Percentiles rank a stretch among this genome's conserved stretches.
phyloP scores from a whole-genome alignment of 768 basidiomycete genomes.

The Russula griseocarnosa region DNA sequence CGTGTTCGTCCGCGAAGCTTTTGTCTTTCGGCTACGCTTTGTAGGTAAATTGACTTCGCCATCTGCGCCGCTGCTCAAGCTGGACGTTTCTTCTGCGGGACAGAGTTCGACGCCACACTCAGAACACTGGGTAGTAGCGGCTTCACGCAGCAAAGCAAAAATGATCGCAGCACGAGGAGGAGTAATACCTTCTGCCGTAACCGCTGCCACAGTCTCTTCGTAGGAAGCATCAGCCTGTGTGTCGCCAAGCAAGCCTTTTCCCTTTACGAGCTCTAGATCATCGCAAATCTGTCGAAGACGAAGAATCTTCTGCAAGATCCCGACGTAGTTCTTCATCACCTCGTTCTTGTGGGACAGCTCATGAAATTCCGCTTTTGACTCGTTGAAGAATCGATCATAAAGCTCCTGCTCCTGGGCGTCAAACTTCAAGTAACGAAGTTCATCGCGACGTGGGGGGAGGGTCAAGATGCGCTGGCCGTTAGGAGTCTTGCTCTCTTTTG shows the following conservation, averaged over 20 bases:
- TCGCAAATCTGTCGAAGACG: conserved; percentile 97
- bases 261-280: conserved; percentile 84
- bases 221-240: conserved; percentile 52
- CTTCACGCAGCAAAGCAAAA: conserved; percentile 79
- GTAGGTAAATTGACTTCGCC: conserved; percentile 46
- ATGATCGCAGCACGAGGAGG: conserved; percentile 72
- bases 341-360: conserved; percentile 84
- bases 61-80: conserved; percentile 43
- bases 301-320: conserved; percentile 93
- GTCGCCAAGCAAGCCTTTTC: conserved; percentile 50
- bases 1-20: conserved; percentile 67
- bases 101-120: conserved; percentile 83
- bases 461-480: conserved; percentile 83
- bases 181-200: conserved; percentile 76
- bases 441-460: conserved; percentile 87
- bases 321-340: conserved; percentile 98
- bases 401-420: conserved; percentile 76
- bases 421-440: conserved; percentile 81
- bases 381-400: conserved; percentile 84
- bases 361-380: conserved; percentile 89
- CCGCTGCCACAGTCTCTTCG: conserved; percentile 73
- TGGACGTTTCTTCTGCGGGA: conserved; percentile 39
- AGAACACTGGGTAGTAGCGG: conserved; percentile 82
- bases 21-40: conserved; percentile 51
- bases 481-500: conserved; percentile 80